phyloP scores from a whole-genome alignment of 176 grass and related monocot genomes.

The Eremochloa ophiuroides region DNA sequence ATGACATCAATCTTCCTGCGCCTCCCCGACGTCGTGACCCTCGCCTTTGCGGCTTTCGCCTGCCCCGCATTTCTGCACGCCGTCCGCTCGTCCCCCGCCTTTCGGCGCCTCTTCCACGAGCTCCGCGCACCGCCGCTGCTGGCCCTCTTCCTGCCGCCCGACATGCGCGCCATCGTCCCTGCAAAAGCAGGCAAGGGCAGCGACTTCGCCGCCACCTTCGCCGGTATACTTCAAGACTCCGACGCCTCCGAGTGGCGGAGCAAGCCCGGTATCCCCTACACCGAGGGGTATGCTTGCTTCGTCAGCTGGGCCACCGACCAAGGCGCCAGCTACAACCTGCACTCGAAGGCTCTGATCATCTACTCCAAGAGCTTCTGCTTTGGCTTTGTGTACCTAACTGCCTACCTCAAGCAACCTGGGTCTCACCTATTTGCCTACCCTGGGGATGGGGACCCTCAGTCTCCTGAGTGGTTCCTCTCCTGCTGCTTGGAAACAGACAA shows the following conservation, averaged over 20 bases:
- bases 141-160: neutral
- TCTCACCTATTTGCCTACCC: too few species aligned
- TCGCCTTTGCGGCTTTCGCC: neutral
- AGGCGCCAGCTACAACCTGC: fast-evolving
- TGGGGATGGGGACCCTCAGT: neutral
- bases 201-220: neutral
- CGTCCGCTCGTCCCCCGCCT: neutral
- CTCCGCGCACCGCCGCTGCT: neutral
- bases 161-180: neutral
- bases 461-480: neutral
- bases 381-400: neutral
- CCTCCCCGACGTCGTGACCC: neutral
- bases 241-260: too few species aligned
- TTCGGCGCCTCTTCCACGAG: too few species aligned
- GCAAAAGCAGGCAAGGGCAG: neutral
- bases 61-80: neutral
- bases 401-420: too few species aligned
- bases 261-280: too few species aligned
- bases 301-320: too few species aligned
- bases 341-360: too few species aligned
- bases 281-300: too few species aligned
- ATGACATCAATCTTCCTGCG: neutral
- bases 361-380: too few species aligned
- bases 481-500: neutral
- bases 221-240: neutral